These are phyloP conservation scores for Zizania palustris DNA, from an alignment of 202 grass and related monocot species.

Conservation along the genomic window DNA sequence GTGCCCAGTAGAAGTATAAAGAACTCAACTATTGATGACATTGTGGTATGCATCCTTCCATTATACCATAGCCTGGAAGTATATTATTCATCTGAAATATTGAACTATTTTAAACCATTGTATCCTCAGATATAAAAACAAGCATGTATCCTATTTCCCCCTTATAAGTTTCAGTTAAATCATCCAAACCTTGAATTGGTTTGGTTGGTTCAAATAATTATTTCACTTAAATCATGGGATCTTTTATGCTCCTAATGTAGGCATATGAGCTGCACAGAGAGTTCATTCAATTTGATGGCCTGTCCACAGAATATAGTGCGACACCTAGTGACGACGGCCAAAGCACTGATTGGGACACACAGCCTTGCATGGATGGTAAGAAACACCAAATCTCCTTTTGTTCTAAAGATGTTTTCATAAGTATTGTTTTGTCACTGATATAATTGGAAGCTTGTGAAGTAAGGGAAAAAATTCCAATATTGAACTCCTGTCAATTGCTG, in stretches of 20 bases:
- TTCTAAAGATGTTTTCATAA: constrained; percentile 3
- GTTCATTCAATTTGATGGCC: constrained; percentile 21
- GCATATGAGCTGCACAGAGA: constrained; percentile 40
- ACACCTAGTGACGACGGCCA: constrained; percentile 44
- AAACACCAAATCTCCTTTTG: background rate
- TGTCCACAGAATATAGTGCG: constrained; percentile 45
- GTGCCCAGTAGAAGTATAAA: constrained; percentile 41
- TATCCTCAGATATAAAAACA: constrained; percentile 9
- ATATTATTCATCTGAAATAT: constrained; percentile 16
- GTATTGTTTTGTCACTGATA: background rate
- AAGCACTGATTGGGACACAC: constrained; percentile 39
- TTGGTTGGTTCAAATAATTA: background rate
- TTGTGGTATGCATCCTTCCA: constrained; percentile 49
- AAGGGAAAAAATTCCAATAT: background rate
- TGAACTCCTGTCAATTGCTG: background rate
- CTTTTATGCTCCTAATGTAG: constrained; percentile 32
- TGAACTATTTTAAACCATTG: background rate
- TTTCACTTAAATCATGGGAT: background rate
- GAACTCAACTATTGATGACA: constrained; percentile 39
- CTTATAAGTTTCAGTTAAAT: constrained; percentile 15
- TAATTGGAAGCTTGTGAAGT: background rate
- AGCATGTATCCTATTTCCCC: background rate
- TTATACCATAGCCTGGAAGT: background rate
- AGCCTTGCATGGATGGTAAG: constrained; percentile 47
- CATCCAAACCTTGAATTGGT: background rate